Evolutionary conservation across 1,284 basidiomycete species (phyloP), one percentile per base, ranked within the genome.

Genomic region (Rhodofomes roseus): DNA sequence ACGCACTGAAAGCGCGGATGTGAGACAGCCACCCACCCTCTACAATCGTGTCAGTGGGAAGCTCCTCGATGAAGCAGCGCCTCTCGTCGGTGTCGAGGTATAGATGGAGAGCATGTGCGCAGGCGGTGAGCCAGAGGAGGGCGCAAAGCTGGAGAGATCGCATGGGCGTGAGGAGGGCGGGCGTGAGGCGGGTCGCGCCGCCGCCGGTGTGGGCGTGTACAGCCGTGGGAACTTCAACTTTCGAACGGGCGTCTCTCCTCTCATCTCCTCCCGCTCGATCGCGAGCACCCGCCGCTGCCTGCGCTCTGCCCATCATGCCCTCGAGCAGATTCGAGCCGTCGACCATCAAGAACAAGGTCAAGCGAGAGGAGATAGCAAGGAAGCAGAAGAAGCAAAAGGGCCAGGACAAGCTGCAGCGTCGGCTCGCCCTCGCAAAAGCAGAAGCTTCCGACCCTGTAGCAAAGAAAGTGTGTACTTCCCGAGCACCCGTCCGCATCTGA

Each of bases 41-140:
- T 18, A 99, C 95, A 39, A 97, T 89, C 18, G 97, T 99, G 75
- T 98, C 92, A 16, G 88, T 89, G n/a, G 96, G 96, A 41, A 99
- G 80, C 75, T 99, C 97, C 74, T 99, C 97, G 63, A 98, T 85
- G 77, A 99, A 99, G 75, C 97, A 99, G 64, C 92, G 82, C 71
- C 89, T 89, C 75, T 96, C 92, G 69, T 90, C 89, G n/a, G 92
- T 88, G 71, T 96, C 93, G 60, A 96, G 84, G 70, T 96, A 96
- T 73, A 96, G 94, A 72, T 96, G 94, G 52, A 96, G 85, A 14
- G 89, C 89, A 71, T 84, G 79, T 25, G 78, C 73, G n/a, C 73
- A 71, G 12, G 76, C 67, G 54, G 71, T 70, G 60, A 78, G 63
- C 53, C 77, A 73, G 46, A 83, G 70, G 37, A 82, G 71, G 51